Evolutionary conservation across 345 rosid species (phyloP).

Genomic region (Mallotus nudiflorus): DNA sequence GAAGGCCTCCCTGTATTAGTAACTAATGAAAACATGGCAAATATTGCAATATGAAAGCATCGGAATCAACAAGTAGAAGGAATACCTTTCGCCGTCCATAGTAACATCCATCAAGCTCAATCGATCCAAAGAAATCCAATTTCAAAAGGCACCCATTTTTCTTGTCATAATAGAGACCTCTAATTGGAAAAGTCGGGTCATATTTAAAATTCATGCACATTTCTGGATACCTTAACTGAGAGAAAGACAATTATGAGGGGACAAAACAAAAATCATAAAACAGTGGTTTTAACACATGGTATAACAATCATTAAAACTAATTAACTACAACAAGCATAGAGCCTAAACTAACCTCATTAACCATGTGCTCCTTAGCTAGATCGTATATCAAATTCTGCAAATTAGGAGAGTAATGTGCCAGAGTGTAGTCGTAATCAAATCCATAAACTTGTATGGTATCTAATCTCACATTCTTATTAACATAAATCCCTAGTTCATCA

Average conservation of each 20-base stretch:
- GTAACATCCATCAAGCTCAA: constrained; percentile 94
- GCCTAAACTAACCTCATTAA: constrained; percentile 67
- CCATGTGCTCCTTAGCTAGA: constrained; percentile 89
- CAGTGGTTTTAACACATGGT: not conserved
- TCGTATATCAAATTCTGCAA: constrained; percentile 90
- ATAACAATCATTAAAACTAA: not conserved
- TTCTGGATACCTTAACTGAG: constrained; percentile 88
- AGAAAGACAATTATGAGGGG: constrained; percentile 14
- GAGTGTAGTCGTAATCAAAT: constrained; percentile 90
- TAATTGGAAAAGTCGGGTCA: constrained; percentile 84
- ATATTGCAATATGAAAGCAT: not conserved
- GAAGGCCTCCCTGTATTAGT: not conserved
- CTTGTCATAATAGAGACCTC: constrained; percentile 89
- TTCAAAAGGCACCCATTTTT: constrained; percentile 82
- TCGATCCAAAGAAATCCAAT: constrained; percentile 97
- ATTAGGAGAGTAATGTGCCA: constrained; percentile 82
- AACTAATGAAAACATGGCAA: not conserved
- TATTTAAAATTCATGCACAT: constrained; percentile 63
- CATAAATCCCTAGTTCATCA: constrained; percentile 63
- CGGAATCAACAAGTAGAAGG: not conserved
- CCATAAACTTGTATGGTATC: constrained; percentile 87
- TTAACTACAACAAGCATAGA: not conserved
- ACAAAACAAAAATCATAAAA: not conserved
- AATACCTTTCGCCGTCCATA: constrained; percentile 87
- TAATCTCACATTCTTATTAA: constrained; percentile 82